phyloP scores from a whole-genome alignment of 2,329 filamentous ascomycete species.

The Cordyceps militaris region DNA sequence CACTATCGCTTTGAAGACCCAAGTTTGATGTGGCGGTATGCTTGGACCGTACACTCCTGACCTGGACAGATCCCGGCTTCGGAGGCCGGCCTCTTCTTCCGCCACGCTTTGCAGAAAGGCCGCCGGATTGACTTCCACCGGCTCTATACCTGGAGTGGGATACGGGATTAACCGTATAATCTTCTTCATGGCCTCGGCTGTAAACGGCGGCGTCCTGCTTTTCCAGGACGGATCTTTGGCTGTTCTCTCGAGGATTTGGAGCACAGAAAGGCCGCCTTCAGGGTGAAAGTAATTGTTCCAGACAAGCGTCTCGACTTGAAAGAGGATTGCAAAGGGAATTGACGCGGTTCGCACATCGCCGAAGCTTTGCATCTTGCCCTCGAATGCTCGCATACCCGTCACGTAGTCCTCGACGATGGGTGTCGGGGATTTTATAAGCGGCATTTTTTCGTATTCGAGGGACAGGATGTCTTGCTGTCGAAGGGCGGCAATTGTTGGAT shows the following conservation, averaged over 20 bases:
- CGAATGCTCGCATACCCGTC: slow-evolving; percentile 26
- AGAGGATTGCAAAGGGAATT: slow-evolving; percentile 46
- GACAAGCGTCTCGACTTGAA: slow-evolving; percentile 57
- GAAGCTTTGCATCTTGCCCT: slow-evolving; percentile 22
- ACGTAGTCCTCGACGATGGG: slow-evolving; percentile 17
- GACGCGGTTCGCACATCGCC: slow-evolving; percentile 21
- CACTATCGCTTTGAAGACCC: slow-evolving; percentile 49
- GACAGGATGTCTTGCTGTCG: slow-evolving; percentile 19
- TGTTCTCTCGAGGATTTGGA: slow-evolving; percentile 33
- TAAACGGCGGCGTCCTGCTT: slow-evolving; percentile 31
- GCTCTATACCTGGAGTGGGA: slow-evolving; percentile 43
- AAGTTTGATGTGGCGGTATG: slow-evolving; percentile 35
- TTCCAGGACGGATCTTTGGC: slow-evolving; percentile 20
- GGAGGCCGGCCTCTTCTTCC: slow-evolving; percentile 34
- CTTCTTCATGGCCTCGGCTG: slow-evolving; percentile 45
- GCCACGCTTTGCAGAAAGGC: slow-evolving; percentile 34
- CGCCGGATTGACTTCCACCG: slow-evolving; percentile 31
- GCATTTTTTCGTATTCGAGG: slow-evolving; percentile 19
- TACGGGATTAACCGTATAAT: slow-evolving; percentile 47
- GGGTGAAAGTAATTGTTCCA: slow-evolving; percentile 58
- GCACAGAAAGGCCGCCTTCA: slow-evolving; percentile 37
- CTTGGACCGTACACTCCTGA: slow-evolving; percentile 22
- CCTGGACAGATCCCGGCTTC: slow-evolving; percentile 19
- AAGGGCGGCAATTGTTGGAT: slow-evolving; percentile 20
- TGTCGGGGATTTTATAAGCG: neutral